Percentiles rank a stretch among this genome's conserved stretches.
Conservation (phyloP, 768 basidiomycete species). For the Calocera viscosa region DNA sequence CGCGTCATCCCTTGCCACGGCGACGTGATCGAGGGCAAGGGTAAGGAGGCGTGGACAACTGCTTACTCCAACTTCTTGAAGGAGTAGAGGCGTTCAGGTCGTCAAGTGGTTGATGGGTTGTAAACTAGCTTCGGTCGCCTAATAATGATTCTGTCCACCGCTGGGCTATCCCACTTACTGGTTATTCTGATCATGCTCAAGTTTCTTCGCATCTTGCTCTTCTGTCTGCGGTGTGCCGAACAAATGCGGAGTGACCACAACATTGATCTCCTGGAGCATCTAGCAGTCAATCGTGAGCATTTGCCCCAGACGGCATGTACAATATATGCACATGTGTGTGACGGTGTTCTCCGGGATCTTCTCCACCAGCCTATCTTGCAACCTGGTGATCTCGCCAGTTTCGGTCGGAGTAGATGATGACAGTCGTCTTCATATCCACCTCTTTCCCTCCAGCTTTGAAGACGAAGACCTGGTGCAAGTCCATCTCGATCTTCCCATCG, state of each 20-base stretch:
- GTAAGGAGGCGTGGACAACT: slow-evolving; percentile 42
- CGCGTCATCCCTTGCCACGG: slow-evolving; percentile 65
- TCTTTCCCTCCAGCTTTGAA: slow-evolving; percentile 22
- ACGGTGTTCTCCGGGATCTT: slow-evolving; percentile 22
- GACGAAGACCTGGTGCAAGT: slow-evolving; percentile 21
- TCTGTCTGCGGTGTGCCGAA: slow-evolving; percentile 20
- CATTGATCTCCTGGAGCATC: slow-evolving; percentile 23
- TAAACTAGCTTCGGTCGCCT: neutral
- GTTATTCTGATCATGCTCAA: neutral
- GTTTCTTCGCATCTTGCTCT: slow-evolving; percentile 21
- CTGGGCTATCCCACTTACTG: neutral
- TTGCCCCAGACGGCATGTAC: neutral
- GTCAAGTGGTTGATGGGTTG: neutral
- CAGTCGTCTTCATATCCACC: slow-evolving; percentile 22
- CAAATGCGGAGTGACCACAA: slow-evolving; percentile 21
- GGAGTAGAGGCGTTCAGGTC: neutral
- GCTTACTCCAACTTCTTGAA: slow-evolving; percentile 29
- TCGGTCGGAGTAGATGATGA: slow-evolving; percentile 19
- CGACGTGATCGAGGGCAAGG: slow-evolving; percentile 52
- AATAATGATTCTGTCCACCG: neutral
- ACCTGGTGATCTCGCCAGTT: slow-evolving; percentile 22
- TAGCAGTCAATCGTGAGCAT: slow-evolving; percentile 9
- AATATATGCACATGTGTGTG: slow-evolving; percentile 15
- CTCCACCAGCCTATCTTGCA: slow-evolving; percentile 24
- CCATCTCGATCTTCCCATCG: slow-evolving; percentile 17